These are phyloP conservation scores for Ceratonia siliqua DNA, from an alignment of 306 rosid species.

Conservation along the genomic window DNA sequence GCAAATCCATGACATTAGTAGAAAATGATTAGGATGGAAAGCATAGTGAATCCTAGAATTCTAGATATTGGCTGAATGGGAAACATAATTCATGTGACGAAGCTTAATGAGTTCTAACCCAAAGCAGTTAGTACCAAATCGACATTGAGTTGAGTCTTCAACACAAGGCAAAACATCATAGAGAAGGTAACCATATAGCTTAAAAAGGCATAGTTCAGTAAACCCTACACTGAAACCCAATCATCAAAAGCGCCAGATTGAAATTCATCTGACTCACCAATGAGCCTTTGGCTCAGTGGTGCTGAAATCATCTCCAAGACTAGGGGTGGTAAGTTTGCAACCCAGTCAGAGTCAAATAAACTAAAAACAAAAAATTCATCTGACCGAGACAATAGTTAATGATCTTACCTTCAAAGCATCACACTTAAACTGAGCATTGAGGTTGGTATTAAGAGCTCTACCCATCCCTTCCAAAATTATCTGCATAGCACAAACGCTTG, in stretches of 20 bases:
- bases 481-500: constrained; percentile 49
- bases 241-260: background rate
- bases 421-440: constrained; percentile 81
- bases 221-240: background rate
- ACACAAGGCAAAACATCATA: background rate
- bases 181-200: background rate
- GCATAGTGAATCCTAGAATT: background rate
- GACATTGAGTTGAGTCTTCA: background rate
- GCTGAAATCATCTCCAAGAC: no score
- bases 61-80: constrained; percentile 7
- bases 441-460: constrained; percentile 89
- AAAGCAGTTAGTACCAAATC: background rate
- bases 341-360: no score
- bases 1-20: no score
- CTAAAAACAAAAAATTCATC: no score
- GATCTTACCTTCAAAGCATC: constrained; percentile 83
- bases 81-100: background rate
- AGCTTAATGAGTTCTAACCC: constrained; percentile 5
- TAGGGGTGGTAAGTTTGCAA: no score
- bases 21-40: background rate
- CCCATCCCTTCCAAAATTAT: constrained; percentile 99
- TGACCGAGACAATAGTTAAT: background rate
- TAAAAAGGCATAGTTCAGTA: constrained; percentile 15
- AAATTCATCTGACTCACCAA: constrained; percentile 9
- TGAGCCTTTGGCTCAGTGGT: no score